Evolutionary conservation across 129 eudicot species (phyloP).

Genomic region (Saposhnikovia divaricata): DNA sequence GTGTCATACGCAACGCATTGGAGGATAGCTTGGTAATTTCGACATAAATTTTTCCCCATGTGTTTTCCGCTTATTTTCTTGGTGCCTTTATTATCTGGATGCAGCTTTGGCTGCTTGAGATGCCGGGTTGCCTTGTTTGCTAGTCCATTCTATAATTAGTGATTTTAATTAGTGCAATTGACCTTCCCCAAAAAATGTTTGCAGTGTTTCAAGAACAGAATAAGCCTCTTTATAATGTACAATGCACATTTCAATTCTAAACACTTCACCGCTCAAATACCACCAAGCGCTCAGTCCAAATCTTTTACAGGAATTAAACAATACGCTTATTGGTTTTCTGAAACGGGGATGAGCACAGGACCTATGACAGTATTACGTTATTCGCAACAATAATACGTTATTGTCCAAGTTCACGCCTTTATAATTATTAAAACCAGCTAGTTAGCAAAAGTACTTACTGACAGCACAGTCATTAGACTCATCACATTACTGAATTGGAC

Average conservation of each 20-base stretch:
- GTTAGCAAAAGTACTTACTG: background rate
- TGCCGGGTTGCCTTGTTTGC: background rate
- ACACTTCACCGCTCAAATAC: background rate
- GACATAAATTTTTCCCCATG: background rate
- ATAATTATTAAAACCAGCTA: background rate
- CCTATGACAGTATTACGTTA: background rate
- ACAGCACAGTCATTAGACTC: background rate
- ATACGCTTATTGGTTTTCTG: background rate
- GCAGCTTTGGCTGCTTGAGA: background rate
- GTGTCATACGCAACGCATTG: background rate
- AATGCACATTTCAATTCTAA: background rate
- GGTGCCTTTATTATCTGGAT: background rate
- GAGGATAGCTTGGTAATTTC: background rate
- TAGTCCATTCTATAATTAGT: too few species aligned
- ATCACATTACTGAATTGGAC: background rate
- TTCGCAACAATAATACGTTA: background rate
- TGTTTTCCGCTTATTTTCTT: too few species aligned
- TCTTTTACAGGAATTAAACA: too few species aligned
- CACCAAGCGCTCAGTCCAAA: too few species aligned
- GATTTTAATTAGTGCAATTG: background rate
- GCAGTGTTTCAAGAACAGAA: background rate
- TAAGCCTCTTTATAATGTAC: background rate
- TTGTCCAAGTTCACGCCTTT: background rate
- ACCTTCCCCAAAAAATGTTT: background rate
- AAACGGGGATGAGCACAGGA: background rate